These are phyloP conservation scores for Basidiobolus heterosporus DNA, from an alignment of 371 early-diverging fungal genomes.

Conservation along the genomic window DNA sequence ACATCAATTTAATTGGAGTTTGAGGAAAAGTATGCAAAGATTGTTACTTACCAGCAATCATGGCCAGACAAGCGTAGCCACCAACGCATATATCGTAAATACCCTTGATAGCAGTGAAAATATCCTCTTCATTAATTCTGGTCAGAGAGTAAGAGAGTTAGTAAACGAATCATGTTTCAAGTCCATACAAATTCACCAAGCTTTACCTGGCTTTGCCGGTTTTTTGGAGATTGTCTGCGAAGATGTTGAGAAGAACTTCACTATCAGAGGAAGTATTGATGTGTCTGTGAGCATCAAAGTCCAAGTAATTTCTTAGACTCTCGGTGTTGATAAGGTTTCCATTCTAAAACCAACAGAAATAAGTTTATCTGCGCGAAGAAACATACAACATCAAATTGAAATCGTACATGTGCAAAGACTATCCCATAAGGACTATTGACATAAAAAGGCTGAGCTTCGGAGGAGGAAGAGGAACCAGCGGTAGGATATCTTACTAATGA, in stretches of 20 bases:
- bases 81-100: conserved; percentile 71
- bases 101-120: conserved; percentile 75
- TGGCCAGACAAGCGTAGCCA: conserved; percentile 83
- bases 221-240: conserved; percentile 80
- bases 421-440: conserved; percentile 96
- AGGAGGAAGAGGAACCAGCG: conserved; percentile 79
- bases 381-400: too few relatives aligned
- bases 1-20: neutral
- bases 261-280: conserved; percentile 97
- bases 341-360: conserved; percentile 34
- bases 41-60: conserved; percentile 65
- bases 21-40: neutral
- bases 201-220: conserved; percentile 77
- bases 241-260: conserved; percentile 86
- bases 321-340: conserved; percentile 90
- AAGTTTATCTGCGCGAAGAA: neutral
- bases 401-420: conserved; percentile 80
- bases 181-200: neutral
- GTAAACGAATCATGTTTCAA: conserved; percentile 1
- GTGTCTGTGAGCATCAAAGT: conserved; percentile 88
- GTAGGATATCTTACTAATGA: conserved; percentile 86
- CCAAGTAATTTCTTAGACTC: conserved; percentile 71
- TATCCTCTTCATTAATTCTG: conserved; percentile 90
- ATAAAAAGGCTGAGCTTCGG: conserved; percentile 96
- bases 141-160: neutral